phyloP scores from a whole-genome alignment of 805 yeast genomes.

The Myxozyma neotropica region DNA sequence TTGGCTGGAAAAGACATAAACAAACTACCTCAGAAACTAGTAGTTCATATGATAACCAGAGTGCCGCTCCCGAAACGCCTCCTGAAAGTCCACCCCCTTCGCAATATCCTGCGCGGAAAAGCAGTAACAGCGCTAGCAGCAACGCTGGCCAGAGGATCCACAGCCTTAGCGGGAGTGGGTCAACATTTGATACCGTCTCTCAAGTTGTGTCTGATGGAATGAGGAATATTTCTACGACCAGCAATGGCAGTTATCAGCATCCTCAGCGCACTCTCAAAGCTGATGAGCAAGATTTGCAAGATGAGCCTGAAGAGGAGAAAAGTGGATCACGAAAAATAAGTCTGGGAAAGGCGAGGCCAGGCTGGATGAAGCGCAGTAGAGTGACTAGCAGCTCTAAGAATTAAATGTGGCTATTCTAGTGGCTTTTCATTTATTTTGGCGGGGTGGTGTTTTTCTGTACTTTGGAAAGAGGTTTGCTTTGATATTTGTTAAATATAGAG shows the following conservation, averaged over 20 bases:
- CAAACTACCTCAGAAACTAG: neutral
- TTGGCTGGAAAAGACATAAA: conserved; percentile 10
- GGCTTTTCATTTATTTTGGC: neutral
- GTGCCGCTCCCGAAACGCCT: neutral
- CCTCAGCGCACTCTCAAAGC: neutral
- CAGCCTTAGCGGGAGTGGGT: neutral
- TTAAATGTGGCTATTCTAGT: neutral
- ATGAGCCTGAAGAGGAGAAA: neutral
- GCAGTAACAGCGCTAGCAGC: neutral
- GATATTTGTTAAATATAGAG: too few species aligned
- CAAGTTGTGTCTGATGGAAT: neutral
- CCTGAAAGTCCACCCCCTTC: neutral
- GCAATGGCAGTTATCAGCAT: neutral
- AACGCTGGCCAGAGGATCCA: neutral
- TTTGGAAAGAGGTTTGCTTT: too few species aligned
- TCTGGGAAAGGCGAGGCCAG: conserved; percentile 20
- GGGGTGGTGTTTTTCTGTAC: too few species aligned
- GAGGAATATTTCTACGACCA: neutral
- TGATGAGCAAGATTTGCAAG: neutral
- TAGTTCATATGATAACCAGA: neutral
- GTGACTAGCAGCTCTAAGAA: neutral
- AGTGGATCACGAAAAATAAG: neutral
- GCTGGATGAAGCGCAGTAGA: conserved; percentile 13
- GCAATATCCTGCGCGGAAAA: neutral
- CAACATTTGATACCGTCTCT: neutral